Conservation (phyloP, 805 yeast species). For the Sugiyamaella qingdaonensis region DNA sequence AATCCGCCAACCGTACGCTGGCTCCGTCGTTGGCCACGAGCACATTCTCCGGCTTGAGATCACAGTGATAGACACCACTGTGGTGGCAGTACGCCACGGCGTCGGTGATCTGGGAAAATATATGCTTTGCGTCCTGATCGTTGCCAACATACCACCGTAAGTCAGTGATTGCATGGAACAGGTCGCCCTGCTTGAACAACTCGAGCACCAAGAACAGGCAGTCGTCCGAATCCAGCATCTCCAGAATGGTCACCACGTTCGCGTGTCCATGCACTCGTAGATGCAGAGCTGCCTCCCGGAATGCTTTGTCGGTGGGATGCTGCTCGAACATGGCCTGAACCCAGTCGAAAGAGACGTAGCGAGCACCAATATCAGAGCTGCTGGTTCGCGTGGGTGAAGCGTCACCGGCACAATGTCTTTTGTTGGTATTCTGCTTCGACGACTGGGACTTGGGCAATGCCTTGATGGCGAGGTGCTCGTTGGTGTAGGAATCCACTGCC, state of each 20-base stretch:
- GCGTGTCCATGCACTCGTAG: constrained; percentile 71
- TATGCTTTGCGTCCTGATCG: constrained; percentile 51
- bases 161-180: constrained; percentile 75
- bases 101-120: constrained; percentile 66
- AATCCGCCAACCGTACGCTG: constrained; percentile 64
- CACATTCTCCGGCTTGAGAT: constrained; percentile 87
- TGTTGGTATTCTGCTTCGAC: background rate
- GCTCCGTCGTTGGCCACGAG: constrained; percentile 55
- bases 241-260: constrained; percentile 66
- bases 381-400: background rate
- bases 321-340: constrained; percentile 28
- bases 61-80: constrained; percentile 80
- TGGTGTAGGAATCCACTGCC: constrained; percentile 52
- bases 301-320: constrained; percentile 31
- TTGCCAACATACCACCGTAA: constrained; percentile 45
- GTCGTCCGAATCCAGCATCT: constrained; percentile 57
- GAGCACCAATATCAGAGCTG: constrained; percentile 6
- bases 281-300: constrained; percentile 63
- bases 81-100: constrained; percentile 78
- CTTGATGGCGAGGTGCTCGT: constrained; percentile 63
- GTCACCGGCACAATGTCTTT: background rate
- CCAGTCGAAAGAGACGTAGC: constrained; percentile 29
- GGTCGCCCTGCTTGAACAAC: constrained; percentile 71
- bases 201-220: constrained; percentile 74
- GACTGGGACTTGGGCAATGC: constrained; percentile 31